Conservation (phyloP, 2,329 filamentous ascomycete species). For the Thermomyces lanuginosus region DNA sequence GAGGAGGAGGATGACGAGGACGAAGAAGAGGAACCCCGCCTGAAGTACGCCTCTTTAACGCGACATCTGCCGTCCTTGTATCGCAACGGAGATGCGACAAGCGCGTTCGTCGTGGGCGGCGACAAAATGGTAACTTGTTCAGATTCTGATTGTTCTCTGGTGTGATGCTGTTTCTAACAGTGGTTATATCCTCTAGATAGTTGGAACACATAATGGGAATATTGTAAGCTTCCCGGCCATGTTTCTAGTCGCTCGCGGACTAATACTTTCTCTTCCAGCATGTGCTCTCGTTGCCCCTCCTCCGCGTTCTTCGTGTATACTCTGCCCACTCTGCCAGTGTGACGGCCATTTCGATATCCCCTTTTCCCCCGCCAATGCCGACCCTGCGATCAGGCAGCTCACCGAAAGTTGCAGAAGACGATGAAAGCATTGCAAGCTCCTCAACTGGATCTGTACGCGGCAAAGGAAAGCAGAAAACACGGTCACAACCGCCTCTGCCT, state of each 20-base stretch:
- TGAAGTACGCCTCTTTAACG: slow-evolving; percentile 85
- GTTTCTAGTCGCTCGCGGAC: neutral
- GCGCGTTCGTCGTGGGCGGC: slow-evolving; percentile 72
- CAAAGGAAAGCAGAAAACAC: slow-evolving; percentile 14
- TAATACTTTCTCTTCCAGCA: slow-evolving; percentile 38
- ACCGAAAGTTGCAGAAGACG: slow-evolving; percentile 17
- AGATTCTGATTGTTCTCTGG: slow-evolving; percentile 2
- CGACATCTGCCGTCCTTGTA: slow-evolving; percentile 66
- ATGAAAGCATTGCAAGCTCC: slow-evolving; percentile 11
- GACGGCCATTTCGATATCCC: slow-evolving; percentile 78
- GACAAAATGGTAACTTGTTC: slow-evolving; percentile 71
- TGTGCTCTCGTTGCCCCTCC: slow-evolving; percentile 65
- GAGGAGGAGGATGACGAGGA: slow-evolving; percentile 61
- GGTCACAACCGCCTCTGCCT: slow-evolving; percentile 34
- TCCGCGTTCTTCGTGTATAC: slow-evolving; percentile 70
- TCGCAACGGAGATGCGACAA: slow-evolving; percentile 88
- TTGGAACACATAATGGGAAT: slow-evolving; percentile 92
- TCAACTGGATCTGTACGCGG: slow-evolving; percentile 16
- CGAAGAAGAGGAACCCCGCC: slow-evolving; percentile 80
- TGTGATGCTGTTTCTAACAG: slow-evolving; percentile 13
- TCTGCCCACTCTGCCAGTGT: slow-evolving; percentile 86
- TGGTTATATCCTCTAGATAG: slow-evolving; percentile 47
- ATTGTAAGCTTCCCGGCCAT: slow-evolving; percentile 47
- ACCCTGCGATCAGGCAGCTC: slow-evolving; percentile 23
- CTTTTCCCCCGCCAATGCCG: slow-evolving; percentile 50